These are phyloP conservation scores for Fusarium euwallaceae DNA, from an alignment of 2,329 filamentous ascomycete species.

Conservation along the genomic window DNA sequence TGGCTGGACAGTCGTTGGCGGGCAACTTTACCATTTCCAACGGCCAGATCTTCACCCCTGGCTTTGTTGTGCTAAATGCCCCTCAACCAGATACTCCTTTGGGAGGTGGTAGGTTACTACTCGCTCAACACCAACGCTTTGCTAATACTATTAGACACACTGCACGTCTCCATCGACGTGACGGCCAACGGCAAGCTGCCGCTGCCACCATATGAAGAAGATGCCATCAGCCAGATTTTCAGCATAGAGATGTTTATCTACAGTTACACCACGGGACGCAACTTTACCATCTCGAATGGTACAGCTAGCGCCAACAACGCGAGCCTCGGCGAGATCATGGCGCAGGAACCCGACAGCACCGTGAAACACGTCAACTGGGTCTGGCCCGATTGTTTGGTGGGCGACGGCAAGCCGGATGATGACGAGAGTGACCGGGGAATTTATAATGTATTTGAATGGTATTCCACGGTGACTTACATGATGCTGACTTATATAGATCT, in stretches of 20 bases:
- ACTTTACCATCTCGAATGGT: constrained; percentile 77
- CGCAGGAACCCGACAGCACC: constrained; percentile 74
- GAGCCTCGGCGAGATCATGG: constrained; percentile 68
- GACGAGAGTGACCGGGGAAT: constrained; percentile 64
- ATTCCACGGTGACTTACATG: background rate
- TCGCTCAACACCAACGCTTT: background rate
- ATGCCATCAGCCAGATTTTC: constrained; percentile 69
- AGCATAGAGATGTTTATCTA: constrained; percentile 77
- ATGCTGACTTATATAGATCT: constrained; percentile 62
- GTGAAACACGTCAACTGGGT: constrained; percentile 81
- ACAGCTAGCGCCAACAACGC: constrained; percentile 65
- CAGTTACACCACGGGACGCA: constrained; percentile 71
- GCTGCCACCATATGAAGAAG: constrained; percentile 67
- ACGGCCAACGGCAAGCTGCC: constrained; percentile 74
- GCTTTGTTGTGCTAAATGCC: constrained; percentile 75
- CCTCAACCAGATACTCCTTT: constrained; percentile 74
- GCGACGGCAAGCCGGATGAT: constrained; percentile 64
- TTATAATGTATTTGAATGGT: constrained; percentile 69
- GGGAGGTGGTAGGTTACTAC: constrained; percentile 66
- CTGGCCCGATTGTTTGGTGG: constrained; percentile 78
- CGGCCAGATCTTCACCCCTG: constrained; percentile 78
- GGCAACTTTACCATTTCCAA: constrained; percentile 69
- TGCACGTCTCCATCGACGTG: constrained; percentile 77
- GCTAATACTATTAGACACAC: constrained; percentile 54
- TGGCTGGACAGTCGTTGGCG: constrained; percentile 45